Evolutionary conservation across 257 asterid genomes (phyloP), one percentile per base, ranked within the genome.

Genomic region (Nicotiana otophora): DNA sequence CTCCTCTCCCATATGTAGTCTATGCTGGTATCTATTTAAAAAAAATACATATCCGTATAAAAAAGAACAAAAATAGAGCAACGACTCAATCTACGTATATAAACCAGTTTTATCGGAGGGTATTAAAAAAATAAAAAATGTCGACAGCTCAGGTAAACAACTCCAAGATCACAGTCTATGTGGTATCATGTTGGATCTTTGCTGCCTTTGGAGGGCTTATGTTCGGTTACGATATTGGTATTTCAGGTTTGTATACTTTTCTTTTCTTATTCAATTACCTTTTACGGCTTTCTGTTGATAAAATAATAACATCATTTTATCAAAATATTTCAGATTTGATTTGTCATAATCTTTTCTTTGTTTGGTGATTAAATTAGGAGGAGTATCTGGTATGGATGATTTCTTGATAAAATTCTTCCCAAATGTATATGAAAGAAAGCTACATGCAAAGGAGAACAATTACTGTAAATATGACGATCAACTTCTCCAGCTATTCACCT

Each of bases 381-480:
- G 98, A 15, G 97, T 95, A 3, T 74, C 96, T 0, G 90, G 91
- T 3, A 95, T 95, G 98, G 98, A 95, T 64, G 97, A 95, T 79
- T 95, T 95, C 88, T 78, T 95, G 88, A 55, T 84, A 0, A 87
- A 93, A 34, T 95, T 95, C 83, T 95, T 92, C 42, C 98, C 98
- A 3, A 14, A 1, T 0, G 70, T 93, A 0, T 80, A 90, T 34
- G 92, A 86, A 34, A 88, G 92, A 30, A 93, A 87, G 60, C 0
- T 81, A 28, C 84, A 34, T 14, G 97, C 88, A 0, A 26, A 30
- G 0, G 96, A 92, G 82, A 87, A 90, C 84, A 95, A 95, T 61
- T 95, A 93, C 79, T 95, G 98, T 81, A 95, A 91, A 84, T 95
- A 92, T 14, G 96, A 95, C 5, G 95, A 95, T 83, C 95, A 92